Evolutionary conservation across 176 grass and related monocot species (phyloP), one percentile per base, ranked within the genome.

Genomic region (Oropetium thomaeum): DNA sequence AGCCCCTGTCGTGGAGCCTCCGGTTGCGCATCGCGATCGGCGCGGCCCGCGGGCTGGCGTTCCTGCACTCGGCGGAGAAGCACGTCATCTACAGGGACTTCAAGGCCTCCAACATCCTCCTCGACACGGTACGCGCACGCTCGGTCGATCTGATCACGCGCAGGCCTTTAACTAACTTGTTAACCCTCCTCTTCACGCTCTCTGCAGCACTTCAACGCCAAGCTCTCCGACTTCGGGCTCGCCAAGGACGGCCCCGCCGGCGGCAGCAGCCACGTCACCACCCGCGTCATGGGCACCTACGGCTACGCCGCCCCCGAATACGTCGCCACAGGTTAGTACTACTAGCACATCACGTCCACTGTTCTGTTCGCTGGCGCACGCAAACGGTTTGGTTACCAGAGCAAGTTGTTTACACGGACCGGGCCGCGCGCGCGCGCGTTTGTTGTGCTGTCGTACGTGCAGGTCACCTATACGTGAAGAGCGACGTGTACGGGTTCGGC

Each of bases 251-350:
- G 84, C 14, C 84, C 84, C 0, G 38, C 71, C n/a, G 84, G 71
- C 64, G 71, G 84, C 64, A 68, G 65, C 43, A 86, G 84, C 78
- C 93, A 97, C 49, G 85, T 97, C 41, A 90, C 87, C 2, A 97
- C 93, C 9, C 85, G 93, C 5, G 85, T 93, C 1, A 90, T 97
- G 90, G 93, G 93, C 65, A 97, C 93, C 8, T 84, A 90, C 49
- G 93, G 93, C 23, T 97, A 97, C 38, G 90, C 93, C 20, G 93
- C 93, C 16, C 93, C 93, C 20, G 93, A 97, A 74, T 97, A 97
- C 79, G 85, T 93, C 20, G 87, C 93, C 15, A 86, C 84, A 27
- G 79, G 76, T 79, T n/a, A n/a, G n/a, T n/a, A n/a, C n/a, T n/a
- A n/a, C n/a, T n/a, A n/a, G n/a, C n/a, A 65, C 38, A 1, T 29